These are phyloP conservation scores for Cicer bijugum DNA, from an alignment of 306 rosid species.

Conservation along the genomic window DNA sequence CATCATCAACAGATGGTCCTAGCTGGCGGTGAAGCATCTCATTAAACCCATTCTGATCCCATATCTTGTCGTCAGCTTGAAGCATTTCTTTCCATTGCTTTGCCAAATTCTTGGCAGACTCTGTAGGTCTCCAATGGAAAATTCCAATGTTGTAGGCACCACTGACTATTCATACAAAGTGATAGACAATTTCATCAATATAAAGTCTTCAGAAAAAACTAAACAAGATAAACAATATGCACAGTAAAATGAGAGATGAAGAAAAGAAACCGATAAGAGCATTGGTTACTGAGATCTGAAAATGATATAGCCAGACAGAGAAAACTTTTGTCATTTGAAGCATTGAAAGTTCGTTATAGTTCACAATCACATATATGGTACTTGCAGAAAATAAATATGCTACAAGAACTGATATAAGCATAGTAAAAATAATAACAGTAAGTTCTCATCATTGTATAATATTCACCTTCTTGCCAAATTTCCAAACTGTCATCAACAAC, in stretches of 20 bases:
- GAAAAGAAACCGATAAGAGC: slow-evolving; percentile 19
- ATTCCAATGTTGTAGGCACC: slow-evolving; percentile 93
- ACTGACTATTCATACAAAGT: slow-evolving; percentile 57
- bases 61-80: slow-evolving; percentile 74
- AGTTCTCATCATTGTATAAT: slow-evolving; percentile 26
- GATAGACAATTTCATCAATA: slow-evolving; percentile 37
- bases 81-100: slow-evolving; percentile 91
- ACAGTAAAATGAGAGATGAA: slow-evolving; percentile 26
- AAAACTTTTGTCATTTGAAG: slow-evolving; percentile 6
- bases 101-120: slow-evolving; percentile 74
- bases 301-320: slow-evolving; percentile 1
- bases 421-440: not conserved
- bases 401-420: slow-evolving; percentile 27
- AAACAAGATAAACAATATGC: slow-evolving; percentile 20
- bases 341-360: slow-evolving; percentile 2
- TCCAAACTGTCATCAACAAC: slow-evolving; percentile 89
- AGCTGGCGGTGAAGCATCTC: slow-evolving; percentile 67
- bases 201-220: slow-evolving; percentile 21
- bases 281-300: slow-evolving; percentile 31
- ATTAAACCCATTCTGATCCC: slow-evolving; percentile 98
- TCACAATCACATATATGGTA: slow-evolving; percentile 7
- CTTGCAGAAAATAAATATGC: not conserved
- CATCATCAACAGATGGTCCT: slow-evolving; percentile 83
- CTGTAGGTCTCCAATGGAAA: slow-evolving; percentile 95
- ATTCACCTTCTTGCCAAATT: slow-evolving; percentile 77